Conservation (phyloP, 1,284 basidiomycete genomes). For the Thecaphora thlaspeos region DNA sequence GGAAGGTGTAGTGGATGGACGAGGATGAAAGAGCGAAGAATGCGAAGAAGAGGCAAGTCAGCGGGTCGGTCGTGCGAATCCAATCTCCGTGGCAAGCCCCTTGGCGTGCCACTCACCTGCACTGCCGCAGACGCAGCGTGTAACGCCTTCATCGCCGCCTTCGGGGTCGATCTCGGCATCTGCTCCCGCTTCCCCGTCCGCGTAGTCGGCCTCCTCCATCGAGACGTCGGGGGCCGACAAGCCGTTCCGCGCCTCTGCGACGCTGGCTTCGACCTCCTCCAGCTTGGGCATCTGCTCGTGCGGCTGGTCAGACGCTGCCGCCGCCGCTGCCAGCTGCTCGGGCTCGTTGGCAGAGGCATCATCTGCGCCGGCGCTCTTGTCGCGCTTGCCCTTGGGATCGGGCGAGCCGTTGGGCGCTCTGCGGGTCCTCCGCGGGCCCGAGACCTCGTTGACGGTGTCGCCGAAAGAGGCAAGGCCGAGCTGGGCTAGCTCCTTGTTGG, state of each 20-base stretch:
- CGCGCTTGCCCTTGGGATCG: slow-evolving; percentile 13
- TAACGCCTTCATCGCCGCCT: slow-evolving; percentile 72
- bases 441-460: slow-evolving; percentile 28
- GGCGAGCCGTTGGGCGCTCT: slow-evolving; percentile 31
- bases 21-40: slow-evolving; percentile 3
- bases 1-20: slow-evolving; percentile 34
- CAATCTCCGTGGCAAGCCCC: background rate
- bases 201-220: slow-evolving; percentile 9
- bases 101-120: slow-evolving; percentile 66
- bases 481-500: slow-evolving; percentile 40
- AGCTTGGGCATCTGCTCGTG: slow-evolving; percentile 3
- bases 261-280: background rate
- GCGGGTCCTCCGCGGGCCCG: slow-evolving; percentile 32
- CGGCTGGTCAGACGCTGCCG: slow-evolving; percentile 12
- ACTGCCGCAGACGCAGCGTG: slow-evolving; percentile 89
- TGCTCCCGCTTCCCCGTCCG: slow-evolving; percentile 16
- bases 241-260: background rate
- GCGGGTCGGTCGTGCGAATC: too few relatives aligned
- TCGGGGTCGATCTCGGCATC: slow-evolving; percentile 63
- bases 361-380: slow-evolving; percentile 1
- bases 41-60: too few relatives aligned
- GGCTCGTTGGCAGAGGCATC: slow-evolving; percentile 1
- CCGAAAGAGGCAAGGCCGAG: slow-evolving; percentile 36
- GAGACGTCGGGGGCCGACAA: slow-evolving; percentile 7
- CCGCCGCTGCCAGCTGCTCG: background rate